A percentile compares a stretch with the other conserved stretches of the same genome.
Evolutionary conservation across 495 filamentous ascomycete species (phyloP).

Genomic region (Penicillium pulvis): DNA sequence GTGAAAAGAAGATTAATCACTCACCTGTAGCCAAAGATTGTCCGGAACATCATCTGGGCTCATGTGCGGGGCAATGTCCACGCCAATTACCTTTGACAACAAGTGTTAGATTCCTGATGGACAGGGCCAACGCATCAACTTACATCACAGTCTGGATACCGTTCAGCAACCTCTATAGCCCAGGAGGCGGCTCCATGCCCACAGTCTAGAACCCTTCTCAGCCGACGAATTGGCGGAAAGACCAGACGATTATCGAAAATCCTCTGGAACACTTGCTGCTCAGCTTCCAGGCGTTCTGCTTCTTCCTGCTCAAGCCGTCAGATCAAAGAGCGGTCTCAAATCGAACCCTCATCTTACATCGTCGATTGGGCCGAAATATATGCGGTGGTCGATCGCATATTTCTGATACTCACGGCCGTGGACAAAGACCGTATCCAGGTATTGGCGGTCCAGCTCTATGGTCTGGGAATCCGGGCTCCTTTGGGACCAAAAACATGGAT

Average conservation of each 20-base stretch:
- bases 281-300: conserved; percentile 68
- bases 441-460: conserved; percentile 58
- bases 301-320: conserved; percentile 65
- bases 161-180: conserved; percentile 62
- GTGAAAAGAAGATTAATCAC: conserved; percentile 16
- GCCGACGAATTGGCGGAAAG: conserved; percentile 70
- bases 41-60: conserved; percentile 66
- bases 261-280: conserved; percentile 69
- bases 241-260: conserved; percentile 77
- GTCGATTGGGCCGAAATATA: conserved; percentile 82
- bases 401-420: conserved; percentile 73
- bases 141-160: conserved; percentile 75
- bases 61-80: conserved; percentile 79
- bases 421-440: conserved; percentile 63
- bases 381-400: conserved; percentile 68
- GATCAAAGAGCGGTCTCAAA: not conserved
- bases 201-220: conserved; percentile 73
- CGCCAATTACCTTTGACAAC: conserved; percentile 66
- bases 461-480: conserved; percentile 56
- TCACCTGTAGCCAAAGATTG: conserved; percentile 71
- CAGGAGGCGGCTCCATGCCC: conserved; percentile 69
- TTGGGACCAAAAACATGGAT: conserved; percentile 18
- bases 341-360: conserved; percentile 59
- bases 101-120: conserved; percentile 20
- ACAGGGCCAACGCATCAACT: conserved; percentile 8